Evolutionary conservation across 176 grass and related monocot species (phyloP).

Genomic region (Elaeis guineensis): DNA sequence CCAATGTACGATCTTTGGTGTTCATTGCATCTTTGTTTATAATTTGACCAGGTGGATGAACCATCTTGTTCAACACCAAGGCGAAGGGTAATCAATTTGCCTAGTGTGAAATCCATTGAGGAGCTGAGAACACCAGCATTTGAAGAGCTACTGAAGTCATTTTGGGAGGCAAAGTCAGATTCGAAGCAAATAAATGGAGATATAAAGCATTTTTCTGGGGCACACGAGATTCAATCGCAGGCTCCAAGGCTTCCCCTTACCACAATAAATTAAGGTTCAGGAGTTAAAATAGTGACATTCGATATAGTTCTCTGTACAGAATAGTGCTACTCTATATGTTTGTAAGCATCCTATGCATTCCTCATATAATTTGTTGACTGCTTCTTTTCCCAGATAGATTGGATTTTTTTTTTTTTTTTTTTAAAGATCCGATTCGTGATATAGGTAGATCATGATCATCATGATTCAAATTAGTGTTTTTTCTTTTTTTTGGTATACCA

Average conservation of each 20-base stretch:
- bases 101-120: conserved; percentile 41
- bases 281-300: too few relatives aligned
- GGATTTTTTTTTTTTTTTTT: too few relatives aligned
- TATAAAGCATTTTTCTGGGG: conserved; percentile 28
- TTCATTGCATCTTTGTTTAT: background rate
- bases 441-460: too few relatives aligned
- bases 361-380: too few relatives aligned
- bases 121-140: conserved; percentile 39
- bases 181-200: conserved; percentile 32
- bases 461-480: too few relatives aligned
- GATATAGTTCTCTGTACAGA: too few relatives aligned
- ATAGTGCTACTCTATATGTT: too few relatives aligned
- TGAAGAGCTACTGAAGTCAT: conserved; percentile 53
- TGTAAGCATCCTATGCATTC: too few relatives aligned
- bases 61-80: conserved; percentile 53
- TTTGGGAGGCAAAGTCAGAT: conserved; percentile 39
- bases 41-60: conserved; percentile 49
- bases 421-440: too few relatives aligned
- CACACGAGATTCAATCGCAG: conserved; percentile 12
- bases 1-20: background rate
- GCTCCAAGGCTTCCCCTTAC: conserved; percentile 46
- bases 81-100: conserved; percentile 34
- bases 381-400: too few relatives aligned
- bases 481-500: too few relatives aligned
- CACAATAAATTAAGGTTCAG: conserved; percentile 40